phyloP scores from a whole-genome alignment of 768 basidiomycete species.

The Leucosporidium creatinivorum region DNA sequence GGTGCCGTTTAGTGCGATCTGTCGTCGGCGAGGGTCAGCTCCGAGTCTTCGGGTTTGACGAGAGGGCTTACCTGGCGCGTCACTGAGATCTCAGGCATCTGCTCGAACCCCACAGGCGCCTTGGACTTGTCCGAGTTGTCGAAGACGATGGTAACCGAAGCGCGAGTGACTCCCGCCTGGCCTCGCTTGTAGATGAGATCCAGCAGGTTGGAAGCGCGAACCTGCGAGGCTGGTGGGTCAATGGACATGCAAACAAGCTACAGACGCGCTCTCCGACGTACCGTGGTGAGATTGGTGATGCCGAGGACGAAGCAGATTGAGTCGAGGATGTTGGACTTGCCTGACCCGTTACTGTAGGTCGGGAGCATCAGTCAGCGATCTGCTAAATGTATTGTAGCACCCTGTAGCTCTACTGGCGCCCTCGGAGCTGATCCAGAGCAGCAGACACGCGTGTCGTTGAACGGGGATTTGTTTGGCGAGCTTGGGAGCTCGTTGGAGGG shows the following conservation, averaged over 20 bases:
- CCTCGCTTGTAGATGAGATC: constrained; percentile 99
- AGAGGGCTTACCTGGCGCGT: constrained; percentile 74
- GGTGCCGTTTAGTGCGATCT: constrained; percentile 89
- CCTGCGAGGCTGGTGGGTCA: constrained; percentile 47
- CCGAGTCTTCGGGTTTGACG: too few relatives aligned
- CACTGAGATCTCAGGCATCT: constrained; percentile 82
- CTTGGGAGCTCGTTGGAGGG: neutral
- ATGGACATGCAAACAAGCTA: too few relatives aligned
- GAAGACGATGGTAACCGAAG: constrained; percentile 96
- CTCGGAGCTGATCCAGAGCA: too few relatives aligned
- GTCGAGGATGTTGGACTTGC: constrained; percentile 98
- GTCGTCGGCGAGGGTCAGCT: neutral
- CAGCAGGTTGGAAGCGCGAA: constrained; percentile 89
- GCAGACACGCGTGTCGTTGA: neutral
- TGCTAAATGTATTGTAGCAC: too few relatives aligned
- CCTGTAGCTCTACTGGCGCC: neutral
- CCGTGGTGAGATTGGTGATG: constrained; percentile 92
- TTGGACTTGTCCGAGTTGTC: constrained; percentile 86
- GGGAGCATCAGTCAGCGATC: neutral
- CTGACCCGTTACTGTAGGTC: constrained; percentile 62
- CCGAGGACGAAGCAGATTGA: constrained; percentile 98
- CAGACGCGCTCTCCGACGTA: constrained; percentile 40
- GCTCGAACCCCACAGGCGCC: constrained; percentile 74
- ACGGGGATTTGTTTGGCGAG: neutral
- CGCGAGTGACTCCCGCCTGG: constrained; percentile 92